Conservation (phyloP, 352 stramenopile genomes). For the Pythium brassicae region DNA sequence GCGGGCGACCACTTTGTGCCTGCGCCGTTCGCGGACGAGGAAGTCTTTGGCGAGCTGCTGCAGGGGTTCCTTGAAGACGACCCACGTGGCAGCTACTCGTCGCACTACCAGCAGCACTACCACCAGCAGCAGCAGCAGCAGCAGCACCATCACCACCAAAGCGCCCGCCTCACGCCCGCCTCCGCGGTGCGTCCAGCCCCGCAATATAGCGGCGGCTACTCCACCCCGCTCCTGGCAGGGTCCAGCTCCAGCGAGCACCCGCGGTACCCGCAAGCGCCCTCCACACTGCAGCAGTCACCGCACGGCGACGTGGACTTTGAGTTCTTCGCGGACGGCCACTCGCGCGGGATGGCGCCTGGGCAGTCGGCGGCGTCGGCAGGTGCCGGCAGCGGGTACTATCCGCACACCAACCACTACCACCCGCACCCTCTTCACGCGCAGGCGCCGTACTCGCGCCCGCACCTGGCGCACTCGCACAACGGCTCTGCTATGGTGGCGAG, state of each 20-base stretch:
- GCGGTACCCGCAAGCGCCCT: slow-evolving; percentile 15
- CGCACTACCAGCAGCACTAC: slow-evolving; percentile 21
- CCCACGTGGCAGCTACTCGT: slow-evolving; percentile 14
- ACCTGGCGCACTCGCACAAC: slow-evolving; percentile 13
- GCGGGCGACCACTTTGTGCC: slow-evolving; percentile 45
- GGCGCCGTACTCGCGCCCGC: slow-evolving; percentile 10
- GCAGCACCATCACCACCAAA: slow-evolving; percentile 13
- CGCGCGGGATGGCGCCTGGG: not conserved
- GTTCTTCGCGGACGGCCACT: slow-evolving; percentile 17
- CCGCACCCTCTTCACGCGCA: slow-evolving; percentile 5
- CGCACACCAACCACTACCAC: slow-evolving; percentile 3
- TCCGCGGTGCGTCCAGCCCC: not conserved
- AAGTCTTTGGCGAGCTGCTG: slow-evolving; percentile 62
- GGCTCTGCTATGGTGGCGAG: slow-evolving; percentile 3
- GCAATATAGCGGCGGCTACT: slow-evolving; percentile 7
- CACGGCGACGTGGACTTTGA: slow-evolving; percentile 23
- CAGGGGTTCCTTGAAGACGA: slow-evolving; percentile 75
- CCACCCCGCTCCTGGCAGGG: slow-evolving; percentile 1
- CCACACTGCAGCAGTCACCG: slow-evolving; percentile 14
- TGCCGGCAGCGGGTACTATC: not conserved
- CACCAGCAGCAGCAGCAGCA: slow-evolving; percentile 18
- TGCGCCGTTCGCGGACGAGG: slow-evolving; percentile 52
- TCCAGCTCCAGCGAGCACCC: slow-evolving; percentile 5
- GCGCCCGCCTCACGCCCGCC: not conserved
- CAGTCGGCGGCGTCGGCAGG: not conserved